Percentiles rank a stretch among this genome's conserved stretches.
Conservation (phyloP, 306 rosid genomes). For the Vachellia pachyceras region DNA sequence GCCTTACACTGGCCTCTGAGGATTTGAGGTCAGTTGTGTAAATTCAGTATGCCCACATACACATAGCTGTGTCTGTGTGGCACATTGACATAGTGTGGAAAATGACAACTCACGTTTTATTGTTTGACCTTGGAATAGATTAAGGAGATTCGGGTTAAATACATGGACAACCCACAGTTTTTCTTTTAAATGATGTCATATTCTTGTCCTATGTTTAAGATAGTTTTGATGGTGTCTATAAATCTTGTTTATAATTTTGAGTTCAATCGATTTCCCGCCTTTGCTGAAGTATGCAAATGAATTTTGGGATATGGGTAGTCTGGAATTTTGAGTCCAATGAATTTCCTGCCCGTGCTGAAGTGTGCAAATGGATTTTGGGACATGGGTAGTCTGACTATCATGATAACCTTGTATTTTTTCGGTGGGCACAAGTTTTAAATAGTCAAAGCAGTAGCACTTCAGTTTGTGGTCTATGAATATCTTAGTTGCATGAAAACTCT, state of each 20-base stretch:
- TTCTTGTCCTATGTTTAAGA: conserved; percentile 7
- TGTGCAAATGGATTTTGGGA: not conserved
- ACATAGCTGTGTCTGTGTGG: not conserved
- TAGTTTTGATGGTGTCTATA: not conserved
- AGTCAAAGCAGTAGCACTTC: not conserved
- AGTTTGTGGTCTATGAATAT: not conserved
- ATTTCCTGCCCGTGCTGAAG: not conserved
- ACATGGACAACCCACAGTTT: not conserved
- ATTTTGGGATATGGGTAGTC: not conserved
- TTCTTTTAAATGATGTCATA: not conserved
- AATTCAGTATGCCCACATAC: conserved; percentile 13
- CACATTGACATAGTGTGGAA: conserved; percentile 10
- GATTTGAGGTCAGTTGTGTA: conserved; percentile 73
- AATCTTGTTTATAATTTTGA: not conserved
- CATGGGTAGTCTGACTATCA: not conserved
- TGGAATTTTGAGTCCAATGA: not conserved
- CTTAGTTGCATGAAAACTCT: not conserved
- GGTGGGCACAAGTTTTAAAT: not conserved
- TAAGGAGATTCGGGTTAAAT: not conserved
- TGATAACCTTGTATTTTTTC: not conserved
- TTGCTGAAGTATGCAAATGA: not conserved
- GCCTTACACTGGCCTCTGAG: conserved; percentile 76
- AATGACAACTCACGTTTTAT: conserved; percentile 14
- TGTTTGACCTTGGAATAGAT: conserved; percentile 26
- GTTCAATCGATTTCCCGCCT: not conserved